These are phyloP conservation scores for Peniophora sp. DNA, from an alignment of 1,284 basidiomycete species.

Conservation along the genomic window DNA sequence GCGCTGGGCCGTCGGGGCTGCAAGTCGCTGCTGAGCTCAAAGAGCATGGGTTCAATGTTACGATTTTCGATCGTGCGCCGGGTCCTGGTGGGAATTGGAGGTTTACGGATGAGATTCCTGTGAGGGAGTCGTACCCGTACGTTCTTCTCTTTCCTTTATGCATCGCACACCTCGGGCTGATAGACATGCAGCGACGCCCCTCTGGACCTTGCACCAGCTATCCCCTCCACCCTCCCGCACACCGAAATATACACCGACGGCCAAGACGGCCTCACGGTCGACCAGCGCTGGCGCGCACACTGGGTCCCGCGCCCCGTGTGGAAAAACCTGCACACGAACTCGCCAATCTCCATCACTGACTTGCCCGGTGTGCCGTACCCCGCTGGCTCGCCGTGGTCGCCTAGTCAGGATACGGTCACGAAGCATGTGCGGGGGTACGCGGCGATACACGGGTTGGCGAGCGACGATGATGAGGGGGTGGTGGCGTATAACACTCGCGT, in stretches of 20 bases:
- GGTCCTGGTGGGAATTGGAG: neutral
- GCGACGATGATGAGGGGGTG: conserved; percentile 14
- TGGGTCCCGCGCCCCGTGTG: neutral
- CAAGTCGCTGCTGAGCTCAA: neutral
- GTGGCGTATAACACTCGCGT: conserved; percentile 19
- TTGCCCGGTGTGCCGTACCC: conserved; percentile 15
- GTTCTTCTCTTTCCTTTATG: conserved; percentile 5
- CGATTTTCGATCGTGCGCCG: neutral
- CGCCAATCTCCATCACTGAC: conserved; percentile 12
- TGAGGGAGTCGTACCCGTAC: conserved; percentile 18
- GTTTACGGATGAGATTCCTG: conserved; percentile 10
- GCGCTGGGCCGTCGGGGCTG: neutral
- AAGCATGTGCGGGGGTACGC: conserved; percentile 16
- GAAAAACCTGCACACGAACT: conserved; percentile 1
- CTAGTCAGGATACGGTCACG: neutral
- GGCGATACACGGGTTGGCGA: conserved; percentile 13
- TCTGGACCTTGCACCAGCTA: neutral
- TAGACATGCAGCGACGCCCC: neutral
- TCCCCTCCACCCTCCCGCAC: neutral
- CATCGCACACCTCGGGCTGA: neutral
- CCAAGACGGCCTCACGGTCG: conserved; percentile 1
- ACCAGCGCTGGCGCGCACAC: neutral
- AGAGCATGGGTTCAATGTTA: neutral
- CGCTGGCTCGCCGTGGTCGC: conserved; percentile 7
- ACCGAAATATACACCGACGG: neutral